Conservation (phyloP, 1,284 basidiomycete genomes). For the Ceratobasidium sp. region DNA sequence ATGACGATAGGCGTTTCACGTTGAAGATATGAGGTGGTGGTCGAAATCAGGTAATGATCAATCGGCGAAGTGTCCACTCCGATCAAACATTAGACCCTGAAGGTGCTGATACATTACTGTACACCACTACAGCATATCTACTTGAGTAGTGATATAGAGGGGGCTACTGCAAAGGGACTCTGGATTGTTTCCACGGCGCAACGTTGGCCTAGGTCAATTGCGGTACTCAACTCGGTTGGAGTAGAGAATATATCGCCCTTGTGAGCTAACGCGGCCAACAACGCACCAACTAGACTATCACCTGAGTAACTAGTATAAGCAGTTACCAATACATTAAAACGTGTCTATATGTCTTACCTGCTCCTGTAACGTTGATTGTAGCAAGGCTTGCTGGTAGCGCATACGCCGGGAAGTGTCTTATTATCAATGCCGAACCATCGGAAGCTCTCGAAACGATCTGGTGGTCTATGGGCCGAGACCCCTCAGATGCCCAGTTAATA, state of each 20-base stretch:
- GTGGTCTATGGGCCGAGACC: slow-evolving; percentile 51
- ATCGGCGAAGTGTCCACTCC: neutral
- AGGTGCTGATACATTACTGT: neutral
- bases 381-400: slow-evolving; percentile 57
- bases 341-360: slow-evolving; percentile 65
- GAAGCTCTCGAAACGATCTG: slow-evolving; percentile 61
- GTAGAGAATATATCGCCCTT: slow-evolving; percentile 54
- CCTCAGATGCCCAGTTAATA: slow-evolving; percentile 53
- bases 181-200: slow-evolving; percentile 71
- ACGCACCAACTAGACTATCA: slow-evolving; percentile 43
- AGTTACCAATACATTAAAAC: neutral
- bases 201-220: slow-evolving; percentile 63
- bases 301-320: neutral
- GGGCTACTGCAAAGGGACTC: slow-evolving; percentile 70
- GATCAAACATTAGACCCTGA: neutral
- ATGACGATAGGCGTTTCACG: no score
- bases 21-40: neutral
- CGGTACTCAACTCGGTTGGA: slow-evolving; percentile 54
- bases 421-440: slow-evolving; percentile 59
- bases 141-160: slow-evolving; percentile 55
- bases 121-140: neutral
- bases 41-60: neutral
- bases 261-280: slow-evolving; percentile 60
- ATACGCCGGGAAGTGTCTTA: slow-evolving; percentile 75
- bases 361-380: slow-evolving; percentile 78